Percentiles rank a stretch among this genome's conserved stretches.
These are phyloP conservation scores for Cerioporus squamosus DNA, from an alignment of 1,284 basidiomycete genomes.

Conservation along the genomic window DNA sequence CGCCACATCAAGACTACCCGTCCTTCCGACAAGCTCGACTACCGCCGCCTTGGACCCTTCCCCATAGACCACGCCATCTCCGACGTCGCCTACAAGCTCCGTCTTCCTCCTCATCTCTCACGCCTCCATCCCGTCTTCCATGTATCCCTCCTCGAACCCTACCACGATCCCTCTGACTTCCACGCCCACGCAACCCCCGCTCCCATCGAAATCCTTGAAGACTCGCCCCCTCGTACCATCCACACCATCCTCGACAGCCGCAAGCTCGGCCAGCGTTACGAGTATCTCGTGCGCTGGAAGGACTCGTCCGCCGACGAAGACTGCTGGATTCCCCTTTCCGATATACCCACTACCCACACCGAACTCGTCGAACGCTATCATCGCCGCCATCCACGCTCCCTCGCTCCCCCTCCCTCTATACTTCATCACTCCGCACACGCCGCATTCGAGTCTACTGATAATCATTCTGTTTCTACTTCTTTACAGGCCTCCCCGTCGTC, in stretches of 20 bases:
- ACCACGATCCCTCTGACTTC: slow-evolving; percentile 29
- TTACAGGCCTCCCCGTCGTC: not conserved
- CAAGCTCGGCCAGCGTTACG: slow-evolving; percentile 35
- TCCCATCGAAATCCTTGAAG: slow-evolving; percentile 27
- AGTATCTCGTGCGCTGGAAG: slow-evolving; percentile 37
- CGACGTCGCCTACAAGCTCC: slow-evolving; percentile 33
- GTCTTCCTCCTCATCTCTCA: slow-evolving; percentile 38
- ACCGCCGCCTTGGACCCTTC: slow-evolving; percentile 43
- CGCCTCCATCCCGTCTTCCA: slow-evolving; percentile 46
- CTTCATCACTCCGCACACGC: not conserved
- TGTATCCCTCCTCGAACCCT: slow-evolving; percentile 42
- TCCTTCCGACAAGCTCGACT: slow-evolving; percentile 45
- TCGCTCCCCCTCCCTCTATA: not conserved
- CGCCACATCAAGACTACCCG: slow-evolving; percentile 41
- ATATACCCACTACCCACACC: no score
- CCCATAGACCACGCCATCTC: slow-evolving; percentile 30
- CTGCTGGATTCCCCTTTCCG: slow-evolving; percentile 37
- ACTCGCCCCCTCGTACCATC: slow-evolving; percentile 23
- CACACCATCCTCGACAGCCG: slow-evolving; percentile 31
- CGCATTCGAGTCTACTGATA: not conserved
- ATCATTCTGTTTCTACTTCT: not conserved
- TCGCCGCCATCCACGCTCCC: no score
- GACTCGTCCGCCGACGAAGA: slow-evolving; percentile 27
- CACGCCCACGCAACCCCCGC: slow-evolving; percentile 25
- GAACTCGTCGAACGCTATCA: no score